Percentiles rank a stretch among this genome's conserved stretches.
Evolutionary conservation across 2,329 filamentous ascomycete genomes (phyloP).

Genomic region (Alternaria postmessia): DNA sequence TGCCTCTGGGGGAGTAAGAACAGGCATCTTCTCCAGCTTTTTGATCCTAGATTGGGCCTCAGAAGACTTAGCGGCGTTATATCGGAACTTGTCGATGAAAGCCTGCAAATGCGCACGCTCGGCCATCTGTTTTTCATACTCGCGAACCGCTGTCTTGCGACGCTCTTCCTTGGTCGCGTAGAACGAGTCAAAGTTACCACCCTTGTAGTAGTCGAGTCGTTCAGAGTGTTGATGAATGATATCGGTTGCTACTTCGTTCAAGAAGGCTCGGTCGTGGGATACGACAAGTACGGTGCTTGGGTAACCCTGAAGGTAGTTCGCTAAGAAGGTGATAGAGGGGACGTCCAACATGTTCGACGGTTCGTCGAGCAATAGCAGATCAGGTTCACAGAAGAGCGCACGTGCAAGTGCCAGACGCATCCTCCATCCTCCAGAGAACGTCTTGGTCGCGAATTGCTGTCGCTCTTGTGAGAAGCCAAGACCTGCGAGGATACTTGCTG

Average conservation of each 20-base stretch:
- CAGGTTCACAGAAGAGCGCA: slow-evolving; percentile 97
- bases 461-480: slow-evolving; percentile 94
- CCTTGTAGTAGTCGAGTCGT: slow-evolving; percentile 96
- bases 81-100: slow-evolving; percentile 99
- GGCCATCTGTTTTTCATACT: slow-evolving; percentile 98
- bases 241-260: slow-evolving; percentile 98
- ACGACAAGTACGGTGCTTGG: slow-evolving; percentile 96
- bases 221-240: slow-evolving; percentile 99
- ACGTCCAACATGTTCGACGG: slow-evolving; percentile 99
- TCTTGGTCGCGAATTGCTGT: slow-evolving; percentile 92
- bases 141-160: slow-evolving; percentile 92
- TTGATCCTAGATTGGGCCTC: slow-evolving; percentile 99
- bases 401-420: slow-evolving; percentile 95
- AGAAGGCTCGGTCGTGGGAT: slow-evolving; percentile 97
- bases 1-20: slow-evolving; percentile 86
- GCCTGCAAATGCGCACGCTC: slow-evolving; percentile 90
- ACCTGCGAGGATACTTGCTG: slow-evolving; percentile 94
- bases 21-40: slow-evolving; percentile 96
- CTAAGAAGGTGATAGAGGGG: slow-evolving; percentile 97
- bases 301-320: slow-evolving; percentile 92
- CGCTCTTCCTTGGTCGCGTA: slow-evolving; percentile 97
- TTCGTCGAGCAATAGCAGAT: slow-evolving; percentile 95
- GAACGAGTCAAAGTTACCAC: slow-evolving; percentile 79
- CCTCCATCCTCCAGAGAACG: slow-evolving; percentile 99
- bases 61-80: slow-evolving; percentile 98